These are phyloP conservation scores for Canna indica DNA, from an alignment of 176 grass and related monocot species.

Conservation along the genomic window DNA sequence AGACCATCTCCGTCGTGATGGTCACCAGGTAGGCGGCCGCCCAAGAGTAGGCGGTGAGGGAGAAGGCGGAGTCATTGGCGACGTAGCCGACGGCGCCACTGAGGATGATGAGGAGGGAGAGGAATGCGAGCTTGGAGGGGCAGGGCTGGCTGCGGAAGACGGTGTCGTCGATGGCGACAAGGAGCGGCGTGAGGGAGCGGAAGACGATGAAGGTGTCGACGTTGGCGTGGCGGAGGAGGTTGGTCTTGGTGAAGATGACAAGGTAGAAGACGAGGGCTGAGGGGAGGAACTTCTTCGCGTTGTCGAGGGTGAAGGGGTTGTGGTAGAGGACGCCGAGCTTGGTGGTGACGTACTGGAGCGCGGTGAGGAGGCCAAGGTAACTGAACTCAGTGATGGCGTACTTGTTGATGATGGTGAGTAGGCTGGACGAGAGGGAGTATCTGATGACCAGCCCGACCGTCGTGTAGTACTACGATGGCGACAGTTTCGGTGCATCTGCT, in stretches of 20 bases:
- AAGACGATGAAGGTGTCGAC: no score
- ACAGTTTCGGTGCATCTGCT: neutral
- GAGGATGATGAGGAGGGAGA: slow-evolving; percentile 4
- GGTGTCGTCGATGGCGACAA: neutral
- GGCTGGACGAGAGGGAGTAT: neutral
- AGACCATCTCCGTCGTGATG: slow-evolving; percentile 7
- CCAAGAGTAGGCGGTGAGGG: slow-evolving; percentile 1
- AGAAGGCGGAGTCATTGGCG: no score
- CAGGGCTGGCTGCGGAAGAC: neutral
- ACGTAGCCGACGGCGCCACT: no score
- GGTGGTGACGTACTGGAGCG: neutral
- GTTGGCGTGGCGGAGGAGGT: no score
- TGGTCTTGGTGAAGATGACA: neutral
- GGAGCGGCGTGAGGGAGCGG: no score
- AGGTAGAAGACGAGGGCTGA: neutral
- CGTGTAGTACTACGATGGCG: no score
- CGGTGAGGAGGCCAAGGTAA: neutral
- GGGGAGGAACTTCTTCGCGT: no score
- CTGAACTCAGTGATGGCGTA: slow-evolving; percentile 2
- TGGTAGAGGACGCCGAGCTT: neutral
- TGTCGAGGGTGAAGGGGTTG: no score
- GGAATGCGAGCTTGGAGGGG: no score
- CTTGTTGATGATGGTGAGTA: neutral
- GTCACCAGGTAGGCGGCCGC: neutral
- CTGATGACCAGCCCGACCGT: neutral